A percentile compares a stretch with the other conserved stretches of the same genome.
These are phyloP conservation scores for Mariannaea elegans DNA, from an alignment of 2,329 filamentous ascomycete genomes.

Conservation along the genomic window DNA sequence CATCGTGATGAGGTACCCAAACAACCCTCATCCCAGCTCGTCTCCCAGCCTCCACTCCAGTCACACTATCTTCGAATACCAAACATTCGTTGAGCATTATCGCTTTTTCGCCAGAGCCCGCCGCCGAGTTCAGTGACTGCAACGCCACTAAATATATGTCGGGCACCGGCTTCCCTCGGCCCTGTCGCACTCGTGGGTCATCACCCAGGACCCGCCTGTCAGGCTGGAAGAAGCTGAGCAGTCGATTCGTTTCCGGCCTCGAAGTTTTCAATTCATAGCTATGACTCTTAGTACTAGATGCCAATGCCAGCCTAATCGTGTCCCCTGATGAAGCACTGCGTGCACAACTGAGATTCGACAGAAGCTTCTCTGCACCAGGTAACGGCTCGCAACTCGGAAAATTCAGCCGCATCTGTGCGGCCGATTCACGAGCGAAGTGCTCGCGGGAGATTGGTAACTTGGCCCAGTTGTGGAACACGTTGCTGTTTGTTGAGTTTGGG, in stretches of 20 bases:
- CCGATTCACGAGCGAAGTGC: constrained; percentile 44
- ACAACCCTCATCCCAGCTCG: constrained; percentile 78
- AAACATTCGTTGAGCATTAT: constrained; percentile 74
- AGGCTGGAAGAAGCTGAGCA: constrained; percentile 56
- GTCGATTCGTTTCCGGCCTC: constrained; percentile 27
- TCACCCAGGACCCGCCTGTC: constrained; percentile 70
- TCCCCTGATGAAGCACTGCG: constrained; percentile 32
- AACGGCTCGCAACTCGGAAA: constrained; percentile 61
- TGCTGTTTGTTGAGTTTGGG: constrained; percentile 56
- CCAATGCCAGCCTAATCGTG: constrained; percentile 68
- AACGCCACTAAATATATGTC: constrained; percentile 78
- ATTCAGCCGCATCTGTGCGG: constrained; percentile 35
- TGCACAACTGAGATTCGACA: constrained; percentile 53
- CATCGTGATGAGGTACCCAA: constrained; percentile 73
- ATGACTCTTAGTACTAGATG: constrained; percentile 66
- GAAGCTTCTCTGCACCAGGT: constrained; percentile 67
- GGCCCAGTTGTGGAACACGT: constrained; percentile 74
- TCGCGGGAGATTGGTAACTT: constrained; percentile 69
- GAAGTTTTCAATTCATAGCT: constrained; percentile 72
- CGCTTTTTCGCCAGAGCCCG: constrained; percentile 54
- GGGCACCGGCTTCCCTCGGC: constrained; percentile 75
- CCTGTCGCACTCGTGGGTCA: constrained; percentile 67
- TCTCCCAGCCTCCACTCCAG: constrained; percentile 75
- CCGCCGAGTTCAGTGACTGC: constrained; percentile 67
- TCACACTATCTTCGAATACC: constrained; percentile 78